Base-by-base conservation (phyloP, 1,284 basidiomycete genomes). In the Moesziomyces sp. region DNA sequence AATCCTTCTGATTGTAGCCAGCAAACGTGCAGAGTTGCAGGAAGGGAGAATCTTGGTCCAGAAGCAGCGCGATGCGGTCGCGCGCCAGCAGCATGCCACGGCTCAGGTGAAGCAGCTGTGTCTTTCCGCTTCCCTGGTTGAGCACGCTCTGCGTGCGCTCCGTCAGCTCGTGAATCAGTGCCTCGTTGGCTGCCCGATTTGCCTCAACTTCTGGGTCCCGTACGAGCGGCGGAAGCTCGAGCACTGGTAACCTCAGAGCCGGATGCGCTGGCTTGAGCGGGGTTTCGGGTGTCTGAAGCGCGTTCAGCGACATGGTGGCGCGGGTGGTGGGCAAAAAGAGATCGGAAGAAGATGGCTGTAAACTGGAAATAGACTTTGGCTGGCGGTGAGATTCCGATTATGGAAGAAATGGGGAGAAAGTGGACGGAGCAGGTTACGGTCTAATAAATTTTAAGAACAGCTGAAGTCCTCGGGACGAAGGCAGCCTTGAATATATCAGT, bases 11-110 rank as follows among this genome's bases (percentile, higher is more conserved):
- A 10, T 48, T n/a, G 30, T 48, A 48, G 26, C 47, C 47, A 34
- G 47, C 47, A 48, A 48, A 48, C 8, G 47, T 48, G 30, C 47
- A 48, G 9, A 48, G 47, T n/a, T 48, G 47, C 30, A 48, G 47
- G 30, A 48, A 48, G 28, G 47, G 47, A 3, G 47, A 48, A 21
- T 48, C 47, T 34, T 48, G 47, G n/a, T 48, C 47, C 16, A 48
- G n/a, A n/a, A 48, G 28, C 47, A 48, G 18, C 4, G 47, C 47
- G 14, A 48, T 48, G 10, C 47, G 47, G 47, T 48, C 47, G 28
- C 47, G 47, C 8, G 47, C 47, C 47, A 48, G 19, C 6, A 48
- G 47, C 47, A 48, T 48, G 28, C 47, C 47, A 34, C 47, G 47
- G 28, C 47, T 48, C n/a, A 48, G 47, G 28, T 48, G 47, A 0